Evolutionary conservation across 768 basidiomycete species (phyloP).

Genomic region (Agaricus subrufescens): DNA sequence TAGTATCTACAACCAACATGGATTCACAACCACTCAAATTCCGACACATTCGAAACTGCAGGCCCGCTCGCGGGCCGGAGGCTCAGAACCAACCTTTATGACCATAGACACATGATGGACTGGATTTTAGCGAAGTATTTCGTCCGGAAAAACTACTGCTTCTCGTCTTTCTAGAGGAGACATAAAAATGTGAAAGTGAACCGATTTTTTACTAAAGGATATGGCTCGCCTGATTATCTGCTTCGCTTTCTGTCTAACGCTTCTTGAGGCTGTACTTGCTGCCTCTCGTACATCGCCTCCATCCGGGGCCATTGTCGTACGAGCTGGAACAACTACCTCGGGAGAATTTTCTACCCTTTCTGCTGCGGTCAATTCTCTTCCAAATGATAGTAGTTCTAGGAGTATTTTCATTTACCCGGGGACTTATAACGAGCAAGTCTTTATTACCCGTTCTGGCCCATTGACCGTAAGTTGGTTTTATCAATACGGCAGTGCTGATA

Average conservation of each 20-base stretch:
- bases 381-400: conserved; percentile 31
- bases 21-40: not conserved
- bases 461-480: conserved; percentile 26
- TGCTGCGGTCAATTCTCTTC: conserved; percentile 37
- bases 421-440: conserved; percentile 39
- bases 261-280: conserved; percentile 15
- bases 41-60: not conserved
- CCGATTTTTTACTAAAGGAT: not conserved
- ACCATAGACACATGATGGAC: not conserved
- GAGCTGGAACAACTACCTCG: conserved; percentile 31
- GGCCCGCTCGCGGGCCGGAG: conserved; percentile 5
- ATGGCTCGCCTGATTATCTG: not conserved
- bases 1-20: too few relatives aligned
- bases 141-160: not conserved
- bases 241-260: not conserved
- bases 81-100: too few relatives aligned
- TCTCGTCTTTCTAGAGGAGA: not conserved
- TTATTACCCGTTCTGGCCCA: conserved; percentile 40
- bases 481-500: not conserved
- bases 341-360: conserved; percentile 36
- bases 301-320: conserved; percentile 36
- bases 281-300: conserved; percentile 38
- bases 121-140: not conserved
- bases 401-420: conserved; percentile 46
- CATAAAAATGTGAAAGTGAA: not conserved